These are phyloP conservation scores for Starmerella riodocensis DNA, from an alignment of 805 yeast genomes.

Conservation along the genomic window DNA sequence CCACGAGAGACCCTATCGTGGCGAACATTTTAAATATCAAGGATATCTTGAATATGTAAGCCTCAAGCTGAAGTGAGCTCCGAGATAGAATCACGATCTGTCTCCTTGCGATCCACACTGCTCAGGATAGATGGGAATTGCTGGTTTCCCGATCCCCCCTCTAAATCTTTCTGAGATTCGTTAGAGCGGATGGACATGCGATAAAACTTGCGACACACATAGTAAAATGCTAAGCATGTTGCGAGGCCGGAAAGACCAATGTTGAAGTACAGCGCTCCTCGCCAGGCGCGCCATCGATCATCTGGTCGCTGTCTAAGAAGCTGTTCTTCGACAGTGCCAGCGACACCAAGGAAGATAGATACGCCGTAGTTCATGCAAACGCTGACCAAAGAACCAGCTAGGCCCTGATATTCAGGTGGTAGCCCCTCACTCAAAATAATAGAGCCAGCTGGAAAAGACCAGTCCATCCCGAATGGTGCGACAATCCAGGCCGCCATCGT, in stretches of 20 bases:
- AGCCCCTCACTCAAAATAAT: conserved; percentile 45
- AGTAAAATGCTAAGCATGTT: conserved; percentile 19
- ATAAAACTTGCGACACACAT: neutral
- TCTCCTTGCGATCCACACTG: too few relatives aligned
- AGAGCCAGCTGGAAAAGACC: conserved; percentile 62
- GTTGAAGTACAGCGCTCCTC: conserved; percentile 48
- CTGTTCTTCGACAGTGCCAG: conserved; percentile 47
- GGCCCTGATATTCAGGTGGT: conserved; percentile 55
- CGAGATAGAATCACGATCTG: too few relatives aligned
- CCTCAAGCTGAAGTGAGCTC: too few relatives aligned
- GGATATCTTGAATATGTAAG: too few relatives aligned
- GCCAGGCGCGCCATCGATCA: conserved; percentile 33
- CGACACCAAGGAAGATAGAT: conserved; percentile 53
- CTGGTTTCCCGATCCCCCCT: too few relatives aligned
- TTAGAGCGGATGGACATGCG: too few relatives aligned
- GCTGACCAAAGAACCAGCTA: conserved; percentile 60
- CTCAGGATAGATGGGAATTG: too few relatives aligned
- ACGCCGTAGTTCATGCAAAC: conserved; percentile 61
- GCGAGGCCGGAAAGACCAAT: conserved; percentile 48
- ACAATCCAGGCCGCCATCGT: conserved; percentile 43
- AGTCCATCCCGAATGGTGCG: conserved; percentile 61
- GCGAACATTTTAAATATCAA: too few relatives aligned
- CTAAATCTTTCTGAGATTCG: too few relatives aligned
- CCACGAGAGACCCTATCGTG: too few relatives aligned
- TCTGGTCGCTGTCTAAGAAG: conserved; percentile 24